phyloP scores from a whole-genome alignment of 352 stramenopile species.

The Globisporangium parvum region DNA sequence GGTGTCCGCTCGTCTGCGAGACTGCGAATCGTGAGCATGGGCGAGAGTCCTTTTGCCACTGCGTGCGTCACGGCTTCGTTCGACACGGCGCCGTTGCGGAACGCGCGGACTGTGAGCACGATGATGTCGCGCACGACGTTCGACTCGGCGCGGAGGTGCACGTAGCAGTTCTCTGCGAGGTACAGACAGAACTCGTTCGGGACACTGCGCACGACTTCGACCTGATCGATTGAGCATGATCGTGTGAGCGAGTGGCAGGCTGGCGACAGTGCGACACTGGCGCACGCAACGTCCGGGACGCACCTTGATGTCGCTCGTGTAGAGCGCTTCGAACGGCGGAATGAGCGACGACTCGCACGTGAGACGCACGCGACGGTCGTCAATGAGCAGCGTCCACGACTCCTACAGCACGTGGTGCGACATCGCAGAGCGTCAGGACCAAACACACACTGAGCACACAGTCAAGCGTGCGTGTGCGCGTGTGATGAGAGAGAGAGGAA shows the following conservation, averaged over 20 bases:
- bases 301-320: constrained; percentile 65
- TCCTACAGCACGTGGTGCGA: constrained; percentile 27
- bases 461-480: too few relatives aligned
- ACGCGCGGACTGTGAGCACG: constrained; percentile 71
- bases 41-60: constrained; percentile 45
- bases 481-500: neutral
- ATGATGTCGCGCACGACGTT: constrained; percentile 77
- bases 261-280: constrained; percentile 6
- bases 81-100: constrained; percentile 54
- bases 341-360: constrained; percentile 80
- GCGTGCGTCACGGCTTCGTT: constrained; percentile 38
- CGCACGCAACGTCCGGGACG: neutral
- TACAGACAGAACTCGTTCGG: constrained; percentile 68
- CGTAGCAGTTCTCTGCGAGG: constrained; percentile 46
- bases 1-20: constrained; percentile 43
- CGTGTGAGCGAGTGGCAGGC: constrained; percentile 7
- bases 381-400: constrained; percentile 77
- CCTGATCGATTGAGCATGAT: constrained; percentile 16
- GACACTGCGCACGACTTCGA: constrained; percentile 47
- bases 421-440: neutral
- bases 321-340: constrained; percentile 71
- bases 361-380: constrained; percentile 66
- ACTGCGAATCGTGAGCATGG: constrained; percentile 63
- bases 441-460: too few relatives aligned
- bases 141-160: constrained; percentile 67